Evolutionary conservation across 176 grass and related monocot species (phyloP), one percentile per base, ranked within the genome.

Genomic region (Carex myosuroides): DNA sequence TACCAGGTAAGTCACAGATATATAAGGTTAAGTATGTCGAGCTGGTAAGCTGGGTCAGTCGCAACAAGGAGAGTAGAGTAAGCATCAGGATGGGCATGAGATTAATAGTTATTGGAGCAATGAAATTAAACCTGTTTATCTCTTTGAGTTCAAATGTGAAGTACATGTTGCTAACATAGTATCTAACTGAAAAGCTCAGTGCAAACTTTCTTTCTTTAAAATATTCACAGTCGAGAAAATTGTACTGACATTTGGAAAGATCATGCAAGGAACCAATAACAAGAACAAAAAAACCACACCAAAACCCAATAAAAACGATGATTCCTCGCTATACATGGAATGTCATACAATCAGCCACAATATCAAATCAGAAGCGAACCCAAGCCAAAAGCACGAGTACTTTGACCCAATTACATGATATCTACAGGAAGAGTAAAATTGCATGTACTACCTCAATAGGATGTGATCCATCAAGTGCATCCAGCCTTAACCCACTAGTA

Each of bases 391-490:
- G 18, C 52, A 61, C 4, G 8, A 70, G 6, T n/a, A 29, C 9
- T 64, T 64, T 1, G 37, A 70, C 42, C 17, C 67, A 44, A 65
- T 73, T 64, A 37, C 65, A 89, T 18, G 17, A 60, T 56, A 37
- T 56, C 61, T 70, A 63, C 33, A 70, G 17, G 16, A 60, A 32
- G 9, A 56, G 71, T 12, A 62, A 71, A 32, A 9, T 60, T 56
- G 44, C 16, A 72, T 78, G 41, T 32, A 22, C 84, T 86, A 95
- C 95, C 95, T 98, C 92, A 88, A 98, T 98, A 77, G 95, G 92
- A 89, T 98, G 95, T 80, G 89, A 98, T 76, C 91, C 95, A 82
- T 80, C 88, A 71, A 98, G 91, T 80, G 92, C 91, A 92, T 98
- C 95, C 83, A 95, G 88, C 84, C 84, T 89, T 69, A 95, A 81